Percentiles rank a stretch among this genome's conserved stretches.
Evolutionary conservation across 306 rosid species (phyloP).

Genomic region (Gillenia trifoliata): DNA sequence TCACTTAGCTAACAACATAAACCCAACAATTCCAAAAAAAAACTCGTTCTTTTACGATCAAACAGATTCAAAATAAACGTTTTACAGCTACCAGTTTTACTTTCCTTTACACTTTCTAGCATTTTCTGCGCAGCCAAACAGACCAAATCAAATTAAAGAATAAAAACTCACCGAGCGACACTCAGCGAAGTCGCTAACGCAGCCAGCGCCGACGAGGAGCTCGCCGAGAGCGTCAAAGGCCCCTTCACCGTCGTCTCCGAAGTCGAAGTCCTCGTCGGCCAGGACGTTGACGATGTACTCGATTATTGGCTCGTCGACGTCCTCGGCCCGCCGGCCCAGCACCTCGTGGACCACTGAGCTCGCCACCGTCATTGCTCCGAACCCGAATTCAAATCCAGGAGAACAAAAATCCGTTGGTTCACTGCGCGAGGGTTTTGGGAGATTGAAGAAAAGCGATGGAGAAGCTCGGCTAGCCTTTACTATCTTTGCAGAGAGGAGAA

Average conservation of each 20-base stretch:
- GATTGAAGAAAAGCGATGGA: not conserved
- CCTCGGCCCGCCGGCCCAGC: slow-evolving; percentile 58
- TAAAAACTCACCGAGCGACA: slow-evolving; percentile 69
- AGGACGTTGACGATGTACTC: slow-evolving; percentile 92
- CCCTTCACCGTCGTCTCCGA: slow-evolving; percentile 87
- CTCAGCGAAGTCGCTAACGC: slow-evolving; percentile 65
- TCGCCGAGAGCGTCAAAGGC: slow-evolving; percentile 84
- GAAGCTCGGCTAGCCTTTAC: not conserved
- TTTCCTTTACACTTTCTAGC: not conserved
- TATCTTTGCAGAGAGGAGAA: not conserved
- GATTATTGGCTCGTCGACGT: slow-evolving; percentile 79
- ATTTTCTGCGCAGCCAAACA: slow-evolving; percentile 9
- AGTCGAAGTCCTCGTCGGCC: slow-evolving; percentile 96
- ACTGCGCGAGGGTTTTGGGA: not conserved
- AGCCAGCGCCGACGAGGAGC: slow-evolving; percentile 81
- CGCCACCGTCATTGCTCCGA: slow-evolving; percentile 68
- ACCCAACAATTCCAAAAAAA: not conserved
- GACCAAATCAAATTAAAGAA: not conserved
- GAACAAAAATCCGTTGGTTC: not conserved
- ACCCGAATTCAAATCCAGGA: not conserved
- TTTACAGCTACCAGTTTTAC: not conserved
- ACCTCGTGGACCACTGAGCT: slow-evolving; percentile 88
- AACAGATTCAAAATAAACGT: not conserved
- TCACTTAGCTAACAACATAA: not conserved
- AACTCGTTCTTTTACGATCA: not conserved